Evolutionary conservation across 2,329 filamentous ascomycete genomes (phyloP).

Genomic region (Cryoendolithus antarcticus): DNA sequence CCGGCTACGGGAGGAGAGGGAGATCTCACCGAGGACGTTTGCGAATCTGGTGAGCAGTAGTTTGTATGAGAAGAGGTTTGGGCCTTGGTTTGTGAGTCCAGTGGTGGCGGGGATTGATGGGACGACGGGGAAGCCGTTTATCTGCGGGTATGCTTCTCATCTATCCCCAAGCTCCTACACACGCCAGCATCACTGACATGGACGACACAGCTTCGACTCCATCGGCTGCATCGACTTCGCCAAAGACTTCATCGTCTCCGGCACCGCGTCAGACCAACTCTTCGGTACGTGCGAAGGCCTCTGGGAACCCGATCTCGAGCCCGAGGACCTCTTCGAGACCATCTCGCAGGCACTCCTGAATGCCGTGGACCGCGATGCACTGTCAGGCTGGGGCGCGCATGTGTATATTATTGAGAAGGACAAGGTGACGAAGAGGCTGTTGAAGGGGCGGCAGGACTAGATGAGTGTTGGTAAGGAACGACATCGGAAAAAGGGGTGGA

Average conservation of each 20-base stretch:
- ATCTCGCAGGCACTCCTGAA: conserved; percentile 92
- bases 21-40: conserved; percentile 88
- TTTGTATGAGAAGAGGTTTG: conserved; percentile 91
- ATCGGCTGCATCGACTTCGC: conserved; percentile 99
- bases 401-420: conserved; percentile 99
- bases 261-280: conserved; percentile 91
- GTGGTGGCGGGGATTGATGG: conserved; percentile 92
- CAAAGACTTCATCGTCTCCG: conserved; percentile 97
- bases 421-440: conserved; percentile 96
- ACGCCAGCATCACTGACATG: not conserved
- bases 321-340: conserved; percentile 95
- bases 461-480: not conserved
- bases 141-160: conserved; percentile 53
- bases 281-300: conserved; percentile 97
- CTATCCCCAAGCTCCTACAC: too few relatives aligned
- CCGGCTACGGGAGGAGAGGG: conserved; percentile 91
- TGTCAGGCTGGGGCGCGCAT: conserved; percentile 96
- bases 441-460: conserved; percentile 88
- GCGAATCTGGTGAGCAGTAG: conserved; percentile 87
- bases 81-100: conserved; percentile 89
- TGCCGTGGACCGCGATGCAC: conserved; percentile 88
- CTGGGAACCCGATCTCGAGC: conserved; percentile 92
- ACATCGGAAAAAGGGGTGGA: too few relatives aligned
- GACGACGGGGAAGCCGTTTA: conserved; percentile 89
- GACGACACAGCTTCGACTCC: conserved; percentile 58